Conservation (phyloP, 2,329 filamentous ascomycete species). For the Coleophoma cylindrospora region DNA sequence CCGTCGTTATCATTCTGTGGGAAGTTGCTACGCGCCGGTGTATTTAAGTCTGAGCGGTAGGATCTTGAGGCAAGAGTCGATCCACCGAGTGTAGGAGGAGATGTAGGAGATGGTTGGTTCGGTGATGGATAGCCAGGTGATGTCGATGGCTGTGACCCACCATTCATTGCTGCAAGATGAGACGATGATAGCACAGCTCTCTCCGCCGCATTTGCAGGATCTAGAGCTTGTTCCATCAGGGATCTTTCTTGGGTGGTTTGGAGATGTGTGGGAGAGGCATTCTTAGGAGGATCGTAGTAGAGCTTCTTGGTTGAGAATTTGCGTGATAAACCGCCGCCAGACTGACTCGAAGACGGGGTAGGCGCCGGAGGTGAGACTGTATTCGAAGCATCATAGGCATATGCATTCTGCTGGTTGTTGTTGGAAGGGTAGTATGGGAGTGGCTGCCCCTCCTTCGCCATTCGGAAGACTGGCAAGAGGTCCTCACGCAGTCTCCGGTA, state of each 20-base stretch:
- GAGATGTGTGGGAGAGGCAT: constrained; percentile 67
- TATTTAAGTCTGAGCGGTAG: constrained; percentile 52
- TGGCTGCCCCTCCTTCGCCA: constrained; percentile 89
- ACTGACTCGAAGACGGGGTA: constrained; percentile 46
- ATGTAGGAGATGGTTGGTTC: constrained; percentile 67
- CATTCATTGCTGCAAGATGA: constrained; percentile 67
- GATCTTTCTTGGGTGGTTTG: constrained; percentile 64
- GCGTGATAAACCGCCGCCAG: constrained; percentile 55
- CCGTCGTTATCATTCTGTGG: constrained; percentile 39
- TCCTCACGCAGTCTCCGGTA: constrained; percentile 87
- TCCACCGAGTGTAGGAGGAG: constrained; percentile 42
- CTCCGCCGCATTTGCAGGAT: constrained; percentile 64
- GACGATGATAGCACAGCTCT: constrained; percentile 63
- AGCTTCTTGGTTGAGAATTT: constrained; percentile 75
- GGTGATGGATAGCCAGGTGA: constrained; percentile 56
- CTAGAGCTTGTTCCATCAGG: constrained; percentile 58
- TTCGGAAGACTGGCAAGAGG: constrained; percentile 80
- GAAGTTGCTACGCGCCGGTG: constrained; percentile 50
- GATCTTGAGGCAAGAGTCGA: constrained; percentile 53
- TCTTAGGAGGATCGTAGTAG: constrained; percentile 69
- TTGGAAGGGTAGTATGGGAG: constrained; percentile 50
- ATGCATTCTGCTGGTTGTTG: constrained; percentile 26
- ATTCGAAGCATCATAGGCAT: constrained; percentile 43
- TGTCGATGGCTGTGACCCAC: constrained; percentile 45
- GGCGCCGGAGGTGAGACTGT: constrained; percentile 52